These are phyloP conservation scores for Wallacemonas collosoma DNA, from an alignment of 208 protist genomes.

Conservation along the genomic window DNA sequence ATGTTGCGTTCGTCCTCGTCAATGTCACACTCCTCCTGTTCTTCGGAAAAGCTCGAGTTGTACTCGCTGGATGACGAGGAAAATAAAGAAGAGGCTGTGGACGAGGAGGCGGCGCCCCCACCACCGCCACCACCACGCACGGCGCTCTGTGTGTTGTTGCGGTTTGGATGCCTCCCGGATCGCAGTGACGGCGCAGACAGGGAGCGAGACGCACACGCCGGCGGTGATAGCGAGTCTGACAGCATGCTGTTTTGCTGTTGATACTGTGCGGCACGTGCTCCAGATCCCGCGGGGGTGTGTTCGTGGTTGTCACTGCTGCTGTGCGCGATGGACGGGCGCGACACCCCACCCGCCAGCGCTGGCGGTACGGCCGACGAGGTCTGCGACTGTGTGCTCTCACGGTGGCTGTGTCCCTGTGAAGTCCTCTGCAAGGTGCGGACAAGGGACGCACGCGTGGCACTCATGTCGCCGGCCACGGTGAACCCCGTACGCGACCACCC, in stretches of 20 bases:
- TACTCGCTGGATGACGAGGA: constrained; percentile 16
- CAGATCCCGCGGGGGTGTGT: not conserved
- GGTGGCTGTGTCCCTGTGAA: not conserved
- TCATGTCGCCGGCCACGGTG: constrained; percentile 10
- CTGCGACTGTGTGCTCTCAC: not conserved
- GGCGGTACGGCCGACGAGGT: not conserved
- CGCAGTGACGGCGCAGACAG: not conserved
- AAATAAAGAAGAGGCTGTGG: not conserved
- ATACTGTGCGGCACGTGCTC: constrained; percentile 8
- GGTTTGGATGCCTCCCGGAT: not conserved
- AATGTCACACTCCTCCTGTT: constrained; percentile 7
- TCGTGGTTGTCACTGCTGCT: not conserved
- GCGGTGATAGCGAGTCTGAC: not conserved
- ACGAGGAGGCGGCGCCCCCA: not conserved
- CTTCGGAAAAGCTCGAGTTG: constrained; percentile 71
- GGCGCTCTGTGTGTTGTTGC: not conserved
- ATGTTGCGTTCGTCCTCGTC: constrained; percentile 16
- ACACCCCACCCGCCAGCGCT: too few relatives aligned
- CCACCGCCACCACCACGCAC: too few relatives aligned
- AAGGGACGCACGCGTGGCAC: not conserved
- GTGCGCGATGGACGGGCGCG: not conserved
- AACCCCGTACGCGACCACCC: constrained; percentile 1
- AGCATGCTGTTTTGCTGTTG: not conserved
- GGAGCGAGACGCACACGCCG: not conserved
- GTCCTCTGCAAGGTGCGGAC: not conserved